Conservation (phyloP, 768 basidiomycete genomes). For the Boletellus sp. region DNA sequence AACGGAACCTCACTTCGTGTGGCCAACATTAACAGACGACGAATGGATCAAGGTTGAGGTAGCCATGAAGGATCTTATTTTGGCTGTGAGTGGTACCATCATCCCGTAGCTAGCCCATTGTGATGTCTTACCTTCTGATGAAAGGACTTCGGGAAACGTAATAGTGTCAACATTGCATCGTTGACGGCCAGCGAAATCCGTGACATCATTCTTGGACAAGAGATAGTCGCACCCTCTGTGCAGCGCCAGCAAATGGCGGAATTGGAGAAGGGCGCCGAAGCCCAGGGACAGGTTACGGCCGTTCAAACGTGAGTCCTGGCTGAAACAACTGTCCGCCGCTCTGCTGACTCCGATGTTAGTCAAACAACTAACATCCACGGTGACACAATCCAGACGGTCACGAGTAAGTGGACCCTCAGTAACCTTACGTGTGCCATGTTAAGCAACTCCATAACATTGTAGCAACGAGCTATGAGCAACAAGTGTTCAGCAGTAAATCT, state of each 20-base stretch:
- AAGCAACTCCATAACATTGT: conserved; percentile 5
- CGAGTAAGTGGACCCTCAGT: conserved; percentile 54
- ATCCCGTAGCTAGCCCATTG: background rate
- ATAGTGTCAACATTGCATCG: conserved; percentile 97
- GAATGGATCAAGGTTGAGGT: conserved; percentile 99
- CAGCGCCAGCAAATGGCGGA: conserved; percentile 99
- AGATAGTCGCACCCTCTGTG: conserved; percentile 91
- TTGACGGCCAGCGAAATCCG: conserved; percentile 94
- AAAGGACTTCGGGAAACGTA: conserved; percentile 96
- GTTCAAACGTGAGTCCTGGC: conserved; percentile 67
- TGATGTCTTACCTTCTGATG: conserved; percentile 14
- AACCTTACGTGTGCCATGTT: background rate
- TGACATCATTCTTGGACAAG: conserved; percentile 98
- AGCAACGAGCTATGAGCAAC: conserved; percentile 97
- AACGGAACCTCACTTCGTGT: conserved; percentile 96
- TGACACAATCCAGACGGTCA: conserved; percentile 92
- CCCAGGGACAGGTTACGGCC: conserved; percentile 92
- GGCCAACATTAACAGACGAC: conserved; percentile 89
- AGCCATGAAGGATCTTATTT: conserved; percentile 95
- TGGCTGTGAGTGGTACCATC: conserved; percentile 51
- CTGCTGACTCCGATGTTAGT: conserved; percentile 30
- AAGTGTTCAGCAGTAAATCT: conserved; percentile 98
- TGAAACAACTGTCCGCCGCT: background rate
- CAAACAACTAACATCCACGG: conserved; percentile 98
- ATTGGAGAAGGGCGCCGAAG: conserved; percentile 93